Conservation (phyloP, 108 stramenopile species). For the Cyclotella baltica region DNA sequence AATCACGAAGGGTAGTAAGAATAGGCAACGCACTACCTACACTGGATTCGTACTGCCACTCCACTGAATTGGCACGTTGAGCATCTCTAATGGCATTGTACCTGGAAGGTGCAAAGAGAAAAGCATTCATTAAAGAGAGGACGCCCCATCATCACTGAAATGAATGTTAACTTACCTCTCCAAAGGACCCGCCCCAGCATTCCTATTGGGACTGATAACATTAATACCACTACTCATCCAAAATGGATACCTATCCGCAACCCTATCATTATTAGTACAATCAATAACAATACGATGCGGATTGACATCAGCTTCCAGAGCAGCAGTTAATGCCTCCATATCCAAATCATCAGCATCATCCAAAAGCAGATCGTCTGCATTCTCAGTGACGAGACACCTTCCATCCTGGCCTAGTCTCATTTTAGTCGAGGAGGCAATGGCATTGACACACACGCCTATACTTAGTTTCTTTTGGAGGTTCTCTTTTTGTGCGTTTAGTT, state of each 20-base stretch:
- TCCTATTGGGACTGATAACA: slow-evolving; percentile 76
- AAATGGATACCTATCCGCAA: slow-evolving; percentile 65
- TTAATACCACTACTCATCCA: slow-evolving; percentile 80
- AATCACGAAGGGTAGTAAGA: slow-evolving; percentile 74
- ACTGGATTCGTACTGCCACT: slow-evolving; percentile 79
- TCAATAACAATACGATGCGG: slow-evolving; percentile 87
- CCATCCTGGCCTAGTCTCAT: slow-evolving; percentile 66
- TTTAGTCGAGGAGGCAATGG: slow-evolving; percentile 62
- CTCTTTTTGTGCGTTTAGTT: slow-evolving; percentile 57
- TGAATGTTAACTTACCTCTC: no score
- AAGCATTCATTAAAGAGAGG: no score
- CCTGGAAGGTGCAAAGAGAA: no score
- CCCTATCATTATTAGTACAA: slow-evolving; percentile 66
- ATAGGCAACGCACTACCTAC: slow-evolving; percentile 87
- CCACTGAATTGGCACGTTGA: slow-evolving; percentile 53
- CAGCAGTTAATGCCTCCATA: slow-evolving; percentile 59
- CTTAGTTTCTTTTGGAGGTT: slow-evolving; percentile 61
- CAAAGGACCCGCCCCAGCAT: slow-evolving; percentile 65
- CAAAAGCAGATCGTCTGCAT: slow-evolving; percentile 45
- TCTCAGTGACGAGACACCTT: slow-evolving; percentile 49
- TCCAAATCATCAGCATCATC: slow-evolving; percentile 61
- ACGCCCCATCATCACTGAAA: no score
- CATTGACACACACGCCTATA: slow-evolving; percentile 56
- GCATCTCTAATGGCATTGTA: slow-evolving; percentile 70
- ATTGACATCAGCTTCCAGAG: slow-evolving; percentile 70